Conservation (phyloP, 148 eudicot genomes). For the Chenopodium album region DNA sequence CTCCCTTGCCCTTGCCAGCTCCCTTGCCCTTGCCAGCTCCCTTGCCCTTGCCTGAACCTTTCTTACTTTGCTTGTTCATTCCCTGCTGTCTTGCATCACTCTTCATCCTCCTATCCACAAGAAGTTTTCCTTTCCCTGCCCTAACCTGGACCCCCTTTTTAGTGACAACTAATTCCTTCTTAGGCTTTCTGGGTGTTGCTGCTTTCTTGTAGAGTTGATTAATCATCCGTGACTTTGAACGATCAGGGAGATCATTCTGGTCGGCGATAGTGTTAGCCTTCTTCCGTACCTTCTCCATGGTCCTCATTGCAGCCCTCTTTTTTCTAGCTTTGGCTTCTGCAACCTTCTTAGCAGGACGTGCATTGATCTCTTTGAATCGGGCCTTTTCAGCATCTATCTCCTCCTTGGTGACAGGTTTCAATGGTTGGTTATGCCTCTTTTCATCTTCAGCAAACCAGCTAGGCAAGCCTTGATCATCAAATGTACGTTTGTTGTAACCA, state of each 20-base stretch:
- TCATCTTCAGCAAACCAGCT: slow-evolving; percentile 84
- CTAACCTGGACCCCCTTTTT: slow-evolving; percentile 89
- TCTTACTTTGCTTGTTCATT: slow-evolving; percentile 42
- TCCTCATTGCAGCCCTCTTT: slow-evolving; percentile 65
- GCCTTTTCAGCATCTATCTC: slow-evolving; percentile 73
- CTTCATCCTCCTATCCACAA: slow-evolving; percentile 88
- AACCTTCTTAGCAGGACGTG: slow-evolving; percentile 91
- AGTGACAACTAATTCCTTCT: slow-evolving; percentile 85
- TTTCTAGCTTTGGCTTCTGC: slow-evolving; percentile 90
- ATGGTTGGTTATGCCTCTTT: slow-evolving; percentile 47
- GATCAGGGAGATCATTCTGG: slow-evolving; percentile 76
- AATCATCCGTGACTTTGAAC: slow-evolving; percentile 83
- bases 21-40: too few species aligned
- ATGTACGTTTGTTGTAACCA: slow-evolving; percentile 84
- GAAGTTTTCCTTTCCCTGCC: slow-evolving; percentile 77
- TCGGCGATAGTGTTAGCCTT: slow-evolving; percentile 86
- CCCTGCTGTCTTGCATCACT: slow-evolving; percentile 59
- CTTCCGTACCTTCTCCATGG: slow-evolving; percentile 77
- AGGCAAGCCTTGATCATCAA: slow-evolving; percentile 53
- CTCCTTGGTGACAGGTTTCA: slow-evolving; percentile 76
- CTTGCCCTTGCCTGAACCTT: slow-evolving; percentile 40
- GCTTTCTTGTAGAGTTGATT: slow-evolving; percentile 81
- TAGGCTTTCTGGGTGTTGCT: slow-evolving; percentile 57
- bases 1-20: too few species aligned
- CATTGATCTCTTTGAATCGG: slow-evolving; percentile 71